Evolutionary conservation across 2,329 filamentous ascomycete genomes (phyloP).

Genomic region (Trichoderma atrobrunneum): DNA sequence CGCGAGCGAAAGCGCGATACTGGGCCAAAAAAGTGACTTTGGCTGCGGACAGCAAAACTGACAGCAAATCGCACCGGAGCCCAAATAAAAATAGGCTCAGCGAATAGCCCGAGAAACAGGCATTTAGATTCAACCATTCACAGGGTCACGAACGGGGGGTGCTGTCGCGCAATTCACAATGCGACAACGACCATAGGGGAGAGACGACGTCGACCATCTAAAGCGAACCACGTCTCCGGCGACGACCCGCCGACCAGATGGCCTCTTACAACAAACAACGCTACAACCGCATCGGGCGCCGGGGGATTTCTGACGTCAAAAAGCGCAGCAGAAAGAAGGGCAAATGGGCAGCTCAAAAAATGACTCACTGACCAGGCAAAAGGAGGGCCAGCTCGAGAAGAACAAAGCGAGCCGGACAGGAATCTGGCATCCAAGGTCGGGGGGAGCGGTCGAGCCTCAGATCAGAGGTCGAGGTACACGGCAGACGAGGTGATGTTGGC

Average conservation of each 20-base stretch:
- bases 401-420: constrained; percentile 21
- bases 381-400: constrained; percentile 28
- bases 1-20: constrained; percentile 3
- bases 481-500: constrained; percentile 35
- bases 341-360: constrained; percentile 23
- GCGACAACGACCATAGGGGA: constrained; percentile 32
- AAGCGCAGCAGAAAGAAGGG: not conserved
- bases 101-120: constrained; percentile 18
- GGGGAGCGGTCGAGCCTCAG: constrained; percentile 26
- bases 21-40: constrained; percentile 31
- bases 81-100: constrained; percentile 21
- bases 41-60: not conserved
- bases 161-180: constrained; percentile 30
- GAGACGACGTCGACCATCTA: constrained; percentile 18
- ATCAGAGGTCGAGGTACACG: constrained; percentile 36
- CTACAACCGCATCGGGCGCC: not conserved
- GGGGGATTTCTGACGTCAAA: constrained; percentile 9
- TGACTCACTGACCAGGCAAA: constrained; percentile 33
- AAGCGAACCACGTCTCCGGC: constrained; percentile 19
- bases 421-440: constrained; percentile 26
- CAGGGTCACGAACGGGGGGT: constrained; percentile 1
- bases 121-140: constrained; percentile 8
- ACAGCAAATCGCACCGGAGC: constrained; percentile 20
- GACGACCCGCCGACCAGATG: constrained; percentile 12
- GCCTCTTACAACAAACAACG: not conserved